Percentiles rank a stretch among this genome's conserved stretches.
phyloP scores from a whole-genome alignment of 805 yeast species.

The Hanseniaspora pseudoguilliermondii region DNA sequence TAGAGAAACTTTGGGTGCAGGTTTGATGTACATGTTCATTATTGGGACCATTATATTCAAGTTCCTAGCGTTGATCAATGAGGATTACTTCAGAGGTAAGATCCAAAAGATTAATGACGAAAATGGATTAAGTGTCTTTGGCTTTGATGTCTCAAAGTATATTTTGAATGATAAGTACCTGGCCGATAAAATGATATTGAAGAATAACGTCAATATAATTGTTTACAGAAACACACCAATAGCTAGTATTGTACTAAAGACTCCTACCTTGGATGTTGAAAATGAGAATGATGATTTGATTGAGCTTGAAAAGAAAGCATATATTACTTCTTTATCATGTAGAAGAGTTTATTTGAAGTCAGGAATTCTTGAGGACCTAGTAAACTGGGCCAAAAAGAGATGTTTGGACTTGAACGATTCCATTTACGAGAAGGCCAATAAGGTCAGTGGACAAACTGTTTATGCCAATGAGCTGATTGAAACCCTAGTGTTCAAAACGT shows the following conservation, averaged over 20 bases:
- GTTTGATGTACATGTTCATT: constrained; percentile 31
- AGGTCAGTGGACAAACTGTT: constrained; percentile 1
- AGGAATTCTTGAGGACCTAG: constrained; percentile 50
- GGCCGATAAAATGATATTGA: constrained; percentile 28
- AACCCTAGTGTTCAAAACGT: constrained; percentile 1
- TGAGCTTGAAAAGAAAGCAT: constrained; percentile 35
- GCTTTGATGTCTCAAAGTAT: constrained; percentile 40
- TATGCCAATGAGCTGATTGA: constrained; percentile 7
- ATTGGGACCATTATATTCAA: constrained; percentile 32
- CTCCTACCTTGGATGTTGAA: constrained; percentile 17
- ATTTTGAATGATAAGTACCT: constrained; percentile 19
- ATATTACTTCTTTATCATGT: constrained; percentile 46
- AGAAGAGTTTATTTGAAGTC: constrained; percentile 55
- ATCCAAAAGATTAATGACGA: constrained; percentile 29
- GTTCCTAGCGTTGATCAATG: constrained; percentile 33
- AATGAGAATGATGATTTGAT: constrained; percentile 33
- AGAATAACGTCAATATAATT: constrained; percentile 40
- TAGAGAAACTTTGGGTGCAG: constrained; percentile 23
- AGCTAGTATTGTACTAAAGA: constrained; percentile 38
- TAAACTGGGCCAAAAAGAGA: constrained; percentile 47
- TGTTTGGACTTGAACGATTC: constrained; percentile 25
- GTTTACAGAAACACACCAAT: constrained; percentile 61
- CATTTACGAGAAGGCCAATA: constrained; percentile 2
- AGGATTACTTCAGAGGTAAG: constrained; percentile 33
- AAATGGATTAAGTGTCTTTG: constrained; percentile 33